phyloP scores from a whole-genome alignment of 2,329 filamentous ascomycete species.

The Dactylella cylindrospora region DNA sequence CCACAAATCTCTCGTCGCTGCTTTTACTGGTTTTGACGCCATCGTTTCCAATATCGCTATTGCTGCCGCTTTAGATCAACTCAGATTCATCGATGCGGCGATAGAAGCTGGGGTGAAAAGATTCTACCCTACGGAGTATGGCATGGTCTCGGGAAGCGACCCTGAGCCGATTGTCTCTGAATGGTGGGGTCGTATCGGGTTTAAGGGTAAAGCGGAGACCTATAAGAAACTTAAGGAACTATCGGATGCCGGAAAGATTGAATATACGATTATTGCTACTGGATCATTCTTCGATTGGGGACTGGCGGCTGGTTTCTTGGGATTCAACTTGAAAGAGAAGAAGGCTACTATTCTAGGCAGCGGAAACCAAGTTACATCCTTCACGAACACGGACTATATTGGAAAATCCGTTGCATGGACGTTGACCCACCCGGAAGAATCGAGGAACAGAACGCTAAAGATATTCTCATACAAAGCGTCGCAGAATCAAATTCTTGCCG shows the following conservation, averaged over 20 bases:
- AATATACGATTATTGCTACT: constrained; percentile 61
- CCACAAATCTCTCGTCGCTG: constrained; percentile 56
- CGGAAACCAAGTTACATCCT: constrained; percentile 57
- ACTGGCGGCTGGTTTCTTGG: constrained; percentile 53
- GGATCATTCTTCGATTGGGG: constrained; percentile 64
- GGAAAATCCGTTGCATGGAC: constrained; percentile 58
- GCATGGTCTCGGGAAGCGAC: constrained; percentile 52
- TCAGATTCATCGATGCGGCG: constrained; percentile 61
- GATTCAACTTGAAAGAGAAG: constrained; percentile 54
- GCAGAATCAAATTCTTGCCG: constrained; percentile 53
- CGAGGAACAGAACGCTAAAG: constrained; percentile 58
- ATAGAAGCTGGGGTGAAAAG: constrained; percentile 63
- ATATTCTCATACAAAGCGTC: constrained; percentile 56
- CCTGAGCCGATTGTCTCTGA: constrained; percentile 55
- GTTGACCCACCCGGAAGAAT: constrained; percentile 57
- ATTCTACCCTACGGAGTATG: constrained; percentile 65
- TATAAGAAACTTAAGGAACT: constrained; percentile 54
- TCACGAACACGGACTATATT: constrained; percentile 57
- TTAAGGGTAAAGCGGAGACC: constrained; percentile 57
- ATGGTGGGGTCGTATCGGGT: constrained; percentile 48
- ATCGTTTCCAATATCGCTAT: constrained; percentile 58
- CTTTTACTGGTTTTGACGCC: constrained; percentile 61
- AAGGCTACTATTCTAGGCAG: constrained; percentile 57
- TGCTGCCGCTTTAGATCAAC: constrained; percentile 55
- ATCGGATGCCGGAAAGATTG: constrained; percentile 54